Evolutionary conservation across 208 protist genomes (phyloP), one percentile per base, ranked within the genome.

Genomic region (Acanthamoeba lenticulata): DNA sequence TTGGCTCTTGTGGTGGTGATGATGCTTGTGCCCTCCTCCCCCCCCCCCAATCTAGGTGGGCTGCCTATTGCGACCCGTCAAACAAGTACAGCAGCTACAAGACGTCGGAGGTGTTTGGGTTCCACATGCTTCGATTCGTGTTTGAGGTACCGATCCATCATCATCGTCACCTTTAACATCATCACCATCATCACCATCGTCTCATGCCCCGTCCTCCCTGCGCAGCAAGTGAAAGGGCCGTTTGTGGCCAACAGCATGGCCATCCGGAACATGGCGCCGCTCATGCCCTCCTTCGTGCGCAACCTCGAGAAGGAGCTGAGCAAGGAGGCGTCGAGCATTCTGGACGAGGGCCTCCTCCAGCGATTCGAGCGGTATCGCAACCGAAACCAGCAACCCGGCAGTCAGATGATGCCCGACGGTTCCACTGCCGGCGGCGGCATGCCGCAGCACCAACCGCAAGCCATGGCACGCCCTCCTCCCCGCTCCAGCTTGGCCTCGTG

Each of bases 301-400:
- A 83, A 83, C 42, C 42, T 83, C 38, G 72, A 83, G 72, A 83
- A 83, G 72, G 72, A 83, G 42, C 40, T 83, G 72, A 34, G 32
- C 72, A 83, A 83, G 27, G 72, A 83, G 15, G 72, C 49, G 40
- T 83, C 72, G 40, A 83, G 72, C 72, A 83, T 83, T 83, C 27
- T 83, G 6, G 72, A 83, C 42, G 72, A 83, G 42, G 72, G 72
- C 29, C 42, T 83, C 36, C 72, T 83, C 38, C 72, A 83, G 42
- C 72, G 72, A 21, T 83, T 83, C 72, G 72, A 83, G 42, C 72
- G 49, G 42, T 83, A 83, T 40, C 72, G 72, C 27, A 83, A 83
- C 72, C 7, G 24, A 40, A 52, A 52, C 40, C 36, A n/a, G n/a
- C 49, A 19, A 19, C 49, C 49, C 49, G 29, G 67, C 67, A 72